These are phyloP conservation scores for Reutealis trisperma DNA, from an alignment of 345 rosid species.

Conservation along the genomic window DNA sequence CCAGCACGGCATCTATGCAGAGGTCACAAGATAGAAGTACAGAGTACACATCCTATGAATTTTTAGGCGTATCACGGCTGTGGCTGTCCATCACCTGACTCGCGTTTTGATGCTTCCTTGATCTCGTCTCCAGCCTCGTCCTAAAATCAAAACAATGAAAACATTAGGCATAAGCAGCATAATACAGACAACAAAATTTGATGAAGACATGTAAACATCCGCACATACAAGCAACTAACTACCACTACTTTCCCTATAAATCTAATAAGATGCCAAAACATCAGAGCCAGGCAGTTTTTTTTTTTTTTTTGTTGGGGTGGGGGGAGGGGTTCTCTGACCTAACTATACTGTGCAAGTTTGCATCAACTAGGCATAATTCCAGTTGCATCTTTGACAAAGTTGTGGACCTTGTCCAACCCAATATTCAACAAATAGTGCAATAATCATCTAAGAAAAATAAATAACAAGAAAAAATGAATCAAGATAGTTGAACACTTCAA, in stretches of 20 bases:
- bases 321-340: neutral
- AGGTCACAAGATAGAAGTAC: conserved; percentile 34
- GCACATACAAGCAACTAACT: neutral
- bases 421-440: neutral
- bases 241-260: neutral
- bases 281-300: neutral
- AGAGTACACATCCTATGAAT: conserved; percentile 26
- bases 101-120: conserved; percentile 78
- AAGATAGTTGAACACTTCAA: neutral
- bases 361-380: neutral
- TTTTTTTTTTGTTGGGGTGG: no score
- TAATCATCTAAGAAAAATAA: neutral
- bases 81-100: conserved; percentile 53
- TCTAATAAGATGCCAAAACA: neutral
- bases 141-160: conserved; percentile 32
- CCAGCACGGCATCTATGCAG: conserved; percentile 38
- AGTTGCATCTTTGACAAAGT: neutral
- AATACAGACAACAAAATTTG: no score
- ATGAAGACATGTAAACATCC: neutral
- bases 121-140: conserved; percentile 89
- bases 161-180: neutral
- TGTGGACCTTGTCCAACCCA: neutral
- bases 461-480: neutral
- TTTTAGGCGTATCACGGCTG: conserved; percentile 42
- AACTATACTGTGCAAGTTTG: neutral